Base-by-base conservation (phyloP, 345 rosid genomes). In the Citrus cavaleriei region DNA sequence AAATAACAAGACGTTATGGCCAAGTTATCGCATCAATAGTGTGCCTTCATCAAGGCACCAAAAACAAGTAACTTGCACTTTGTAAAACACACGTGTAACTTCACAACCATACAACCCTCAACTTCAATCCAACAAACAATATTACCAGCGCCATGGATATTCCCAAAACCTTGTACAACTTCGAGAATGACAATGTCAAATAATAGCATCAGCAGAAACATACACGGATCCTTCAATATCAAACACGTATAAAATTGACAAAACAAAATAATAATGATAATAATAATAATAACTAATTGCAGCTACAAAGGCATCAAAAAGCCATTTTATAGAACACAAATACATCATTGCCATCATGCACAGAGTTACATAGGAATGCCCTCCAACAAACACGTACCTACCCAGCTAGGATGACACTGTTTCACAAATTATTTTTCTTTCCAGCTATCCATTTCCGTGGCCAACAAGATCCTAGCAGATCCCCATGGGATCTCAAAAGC, bases 271-370 rank as follows among this genome's bases (percentile, higher is more conserved):
- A 58, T 34, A 13, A 34, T 34, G 4, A 46, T 46, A 28, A 28
- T 30, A 14, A 49, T 49, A 49, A 54, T 51, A 51, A 14, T 18
- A 16, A 18, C 25, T 16, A 49, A 69, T 60, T 28, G 62, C 77
- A 76, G 51, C 72, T 81, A 72, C 32, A 65, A 30, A 81, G 68
- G 81, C 80, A 86, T 46, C 57, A 73, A 79, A 83, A 85, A 77
- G 79, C 62, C 83, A 68, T 79, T 77, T 76, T 81, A 72, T 81
- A 82, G 73, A 77, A 78, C 46, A 40, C 55, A 72, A 84, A 82
- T 80, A 80, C 81, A 83, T 70, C 76, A 80, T 42, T 68, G 73
- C 83, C 85, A 62, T 46, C 79, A 73, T 78, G 72, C 66, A 54
- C 75, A 51, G 83, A 69, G 75, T 13, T 3, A 78, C 80, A 85